phyloP scores from a whole-genome alignment of 129 eudicot genomes.

The Centaurea solstitialis region DNA sequence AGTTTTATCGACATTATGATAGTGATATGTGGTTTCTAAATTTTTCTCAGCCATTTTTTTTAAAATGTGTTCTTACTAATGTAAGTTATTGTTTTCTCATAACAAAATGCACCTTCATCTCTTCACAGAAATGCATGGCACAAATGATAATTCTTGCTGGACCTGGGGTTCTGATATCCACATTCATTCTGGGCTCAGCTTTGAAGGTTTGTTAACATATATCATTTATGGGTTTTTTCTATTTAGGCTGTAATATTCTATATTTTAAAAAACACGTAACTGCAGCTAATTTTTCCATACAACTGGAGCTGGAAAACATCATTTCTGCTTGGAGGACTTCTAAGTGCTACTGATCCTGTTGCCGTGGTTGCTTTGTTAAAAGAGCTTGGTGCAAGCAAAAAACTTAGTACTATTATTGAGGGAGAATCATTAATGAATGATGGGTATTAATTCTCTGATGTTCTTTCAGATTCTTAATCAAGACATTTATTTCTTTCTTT shows the following conservation, averaged over 20 bases:
- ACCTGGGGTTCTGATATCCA: slow-evolving; percentile 95
- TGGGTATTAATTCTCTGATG: slow-evolving; percentile 56
- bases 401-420: slow-evolving; percentile 89
- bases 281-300: slow-evolving; percentile 81
- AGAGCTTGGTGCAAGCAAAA: slow-evolving; percentile 99
- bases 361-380: slow-evolving; percentile 93
- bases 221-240: neutral
- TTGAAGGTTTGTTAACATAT: slow-evolving; percentile 58
- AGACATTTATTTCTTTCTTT: neutral
- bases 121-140: slow-evolving; percentile 69
- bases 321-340: slow-evolving; percentile 93
- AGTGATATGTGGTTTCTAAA: neutral
- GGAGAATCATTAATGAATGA: slow-evolving; percentile 99
- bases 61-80: neutral
- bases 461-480: neutral
- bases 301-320: slow-evolving; percentile 95
- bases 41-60: neutral
- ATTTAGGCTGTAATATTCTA: neutral
- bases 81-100: neutral
- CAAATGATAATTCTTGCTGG: slow-evolving; percentile 98
- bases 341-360: slow-evolving; percentile 99
- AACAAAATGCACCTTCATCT: neutral
- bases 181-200: slow-evolving; percentile 79
- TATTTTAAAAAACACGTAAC: slow-evolving; percentile 4
- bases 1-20: neutral